These are phyloP conservation scores for Xylaria arbuscula DNA, from an alignment of 2,329 filamentous ascomycete species.

Conservation along the genomic window DNA sequence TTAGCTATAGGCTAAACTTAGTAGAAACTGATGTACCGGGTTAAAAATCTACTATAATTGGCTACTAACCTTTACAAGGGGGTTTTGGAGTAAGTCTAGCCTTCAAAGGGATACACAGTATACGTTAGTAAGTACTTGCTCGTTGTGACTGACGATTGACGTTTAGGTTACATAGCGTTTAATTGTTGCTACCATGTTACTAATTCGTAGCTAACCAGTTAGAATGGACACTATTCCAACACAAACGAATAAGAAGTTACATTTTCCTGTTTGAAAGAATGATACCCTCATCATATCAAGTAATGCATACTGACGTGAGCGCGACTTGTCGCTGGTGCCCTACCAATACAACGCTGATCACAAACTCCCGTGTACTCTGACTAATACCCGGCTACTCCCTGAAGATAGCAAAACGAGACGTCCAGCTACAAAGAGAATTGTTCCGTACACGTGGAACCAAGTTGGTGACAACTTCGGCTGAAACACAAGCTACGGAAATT, in stretches of 20 bases:
- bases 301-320: neutral
- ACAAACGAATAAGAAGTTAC: neutral
- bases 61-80: too few relatives aligned
- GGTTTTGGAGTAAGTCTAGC: too few relatives aligned
- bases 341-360: neutral
- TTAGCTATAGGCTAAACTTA: too few relatives aligned
- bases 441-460: slow-evolving; percentile 22
- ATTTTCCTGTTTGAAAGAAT: neutral
- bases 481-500: slow-evolving; percentile 19
- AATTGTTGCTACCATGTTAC: too few relatives aligned
- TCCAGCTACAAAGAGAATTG: slow-evolving; percentile 1
- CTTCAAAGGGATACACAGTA: too few relatives aligned
- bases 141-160: neutral
- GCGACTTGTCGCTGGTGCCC: neutral
- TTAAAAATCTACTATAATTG: too few relatives aligned
- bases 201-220: neutral
- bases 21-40: too few relatives aligned
- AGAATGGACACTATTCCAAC: too few relatives aligned
- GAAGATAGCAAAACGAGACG: slow-evolving; percentile 2
- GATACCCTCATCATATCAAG: neutral
- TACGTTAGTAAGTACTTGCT: too few relatives aligned
- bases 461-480: neutral
- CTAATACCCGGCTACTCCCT: neutral
- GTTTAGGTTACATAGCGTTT: neutral
- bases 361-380: neutral